These are phyloP conservation scores for Aulographum hederae DNA, from an alignment of 2,329 filamentous ascomycete species.

Conservation along the genomic window DNA sequence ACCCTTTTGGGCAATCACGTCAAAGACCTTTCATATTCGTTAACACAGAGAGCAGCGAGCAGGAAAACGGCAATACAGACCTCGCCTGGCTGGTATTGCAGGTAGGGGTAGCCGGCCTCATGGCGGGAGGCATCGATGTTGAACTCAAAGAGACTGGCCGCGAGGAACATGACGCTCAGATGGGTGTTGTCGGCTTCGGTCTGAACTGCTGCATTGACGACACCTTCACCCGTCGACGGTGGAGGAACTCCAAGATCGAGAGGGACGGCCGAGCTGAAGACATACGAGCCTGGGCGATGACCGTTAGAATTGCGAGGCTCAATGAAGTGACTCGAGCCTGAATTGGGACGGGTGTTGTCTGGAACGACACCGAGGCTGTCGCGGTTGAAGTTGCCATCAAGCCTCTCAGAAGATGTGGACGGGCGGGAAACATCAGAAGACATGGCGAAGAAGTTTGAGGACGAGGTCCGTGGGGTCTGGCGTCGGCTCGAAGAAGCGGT, in stretches of 20 bases:
- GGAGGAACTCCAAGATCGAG: slow-evolving; percentile 8
- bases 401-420: not conserved
- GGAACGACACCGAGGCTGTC: no score
- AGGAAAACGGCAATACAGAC: slow-evolving; percentile 26
- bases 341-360: no score
- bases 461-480: not conserved
- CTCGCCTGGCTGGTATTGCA: slow-evolving; percentile 90
- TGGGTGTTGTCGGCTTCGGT: slow-evolving; percentile 32
- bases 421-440: not conserved
- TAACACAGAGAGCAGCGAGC: slow-evolving; percentile 1
- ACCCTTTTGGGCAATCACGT: slow-evolving; percentile 82
- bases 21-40: slow-evolving; percentile 22
- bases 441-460: not conserved
- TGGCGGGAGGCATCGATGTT: slow-evolving; percentile 84
- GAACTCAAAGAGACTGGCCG: slow-evolving; percentile 89
- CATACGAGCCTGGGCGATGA: no score
- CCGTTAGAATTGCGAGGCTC: no score
- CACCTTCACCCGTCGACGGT: slow-evolving; percentile 6
- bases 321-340: no score
- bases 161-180: slow-evolving; percentile 70
- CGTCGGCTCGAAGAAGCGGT: not conserved
- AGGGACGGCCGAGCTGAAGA: slow-evolving; percentile 3
- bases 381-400: not conserved
- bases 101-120: slow-evolving; percentile 87
- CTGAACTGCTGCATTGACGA: not conserved